phyloP scores from a whole-genome alignment of 331 rosid genomes.

The Erythrophleum ivorense region DNA sequence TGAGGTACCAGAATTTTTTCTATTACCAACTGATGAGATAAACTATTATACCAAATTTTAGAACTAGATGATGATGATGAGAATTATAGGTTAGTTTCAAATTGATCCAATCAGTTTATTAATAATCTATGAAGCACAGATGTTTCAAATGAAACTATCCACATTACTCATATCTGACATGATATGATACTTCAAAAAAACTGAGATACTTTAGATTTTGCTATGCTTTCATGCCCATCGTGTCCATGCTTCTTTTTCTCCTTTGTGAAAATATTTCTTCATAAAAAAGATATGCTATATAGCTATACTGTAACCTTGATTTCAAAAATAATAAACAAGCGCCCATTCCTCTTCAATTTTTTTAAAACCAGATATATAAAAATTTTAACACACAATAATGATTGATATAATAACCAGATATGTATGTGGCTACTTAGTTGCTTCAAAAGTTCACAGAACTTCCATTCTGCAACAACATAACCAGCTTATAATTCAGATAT shows the following conservation, averaged over 20 bases:
- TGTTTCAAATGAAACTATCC: not conserved
- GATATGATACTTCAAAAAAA: not conserved
- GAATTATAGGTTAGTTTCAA: not conserved
- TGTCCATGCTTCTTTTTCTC: not conserved
- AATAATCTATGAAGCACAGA: not conserved
- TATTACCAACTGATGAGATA: not conserved
- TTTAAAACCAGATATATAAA: too few species aligned
- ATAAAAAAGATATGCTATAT: too few species aligned
- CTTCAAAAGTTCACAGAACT: not conserved
- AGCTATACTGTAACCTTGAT: too few species aligned
- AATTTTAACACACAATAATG: too few species aligned
- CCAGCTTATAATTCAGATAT: not conserved
- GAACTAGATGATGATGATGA: not conserved
- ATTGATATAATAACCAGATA: not conserved
- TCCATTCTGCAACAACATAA: not conserved
- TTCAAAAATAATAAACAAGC: too few species aligned
- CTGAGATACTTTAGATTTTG: not conserved
- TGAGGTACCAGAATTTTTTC: not conserved
- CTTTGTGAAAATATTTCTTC: not conserved
- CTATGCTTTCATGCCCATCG: not conserved
- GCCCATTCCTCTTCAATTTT: too few species aligned
- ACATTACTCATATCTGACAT: too few species aligned
- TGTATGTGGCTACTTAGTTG: not conserved
- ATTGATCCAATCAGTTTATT: not conserved
- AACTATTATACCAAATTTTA: too few species aligned